phyloP scores from a whole-genome alignment of 2,329 filamentous ascomycete genomes.

The Diaporthe ilicicola region DNA sequence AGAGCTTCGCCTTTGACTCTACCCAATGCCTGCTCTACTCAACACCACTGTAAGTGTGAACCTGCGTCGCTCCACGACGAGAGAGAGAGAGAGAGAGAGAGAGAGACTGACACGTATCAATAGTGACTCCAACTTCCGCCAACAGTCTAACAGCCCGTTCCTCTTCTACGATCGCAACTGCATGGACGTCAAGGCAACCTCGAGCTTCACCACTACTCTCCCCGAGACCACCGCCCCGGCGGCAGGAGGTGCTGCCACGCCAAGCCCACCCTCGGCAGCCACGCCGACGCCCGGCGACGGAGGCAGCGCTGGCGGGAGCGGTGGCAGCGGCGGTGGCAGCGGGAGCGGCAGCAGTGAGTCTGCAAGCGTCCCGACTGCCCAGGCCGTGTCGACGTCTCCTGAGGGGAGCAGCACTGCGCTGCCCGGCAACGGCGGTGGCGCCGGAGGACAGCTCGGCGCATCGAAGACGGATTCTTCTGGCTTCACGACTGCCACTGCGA shows the following conservation, averaged over 20 bases:
- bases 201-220: conserved; percentile 25
- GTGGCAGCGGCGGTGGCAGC: not conserved
- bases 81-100: no score
- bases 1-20: conserved; percentile 29
- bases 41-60: conserved; percentile 23
- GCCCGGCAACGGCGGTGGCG: not conserved
- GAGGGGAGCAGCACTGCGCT: not conserved
- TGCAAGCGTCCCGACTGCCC: not conserved
- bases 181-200: conserved; percentile 21
- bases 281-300: not conserved
- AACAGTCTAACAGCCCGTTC: conserved; percentile 28
- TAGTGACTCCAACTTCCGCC: conserved; percentile 30
- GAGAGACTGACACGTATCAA: not conserved
- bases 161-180: conserved; percentile 34
- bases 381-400: not conserved
- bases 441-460: not conserved
- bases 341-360: not conserved
- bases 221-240: not conserved
- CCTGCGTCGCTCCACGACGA: no score
- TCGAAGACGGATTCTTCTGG: not conserved
- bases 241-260: not conserved
- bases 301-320: not conserved
- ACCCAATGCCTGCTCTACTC: conserved; percentile 27
- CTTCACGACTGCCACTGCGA: conserved; percentile 4
- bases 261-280: not conserved